Evolutionary conservation across 768 basidiomycete genomes (phyloP), one percentile per base, ranked within the genome.

Genomic region (Kondoa malvinella): DNA sequence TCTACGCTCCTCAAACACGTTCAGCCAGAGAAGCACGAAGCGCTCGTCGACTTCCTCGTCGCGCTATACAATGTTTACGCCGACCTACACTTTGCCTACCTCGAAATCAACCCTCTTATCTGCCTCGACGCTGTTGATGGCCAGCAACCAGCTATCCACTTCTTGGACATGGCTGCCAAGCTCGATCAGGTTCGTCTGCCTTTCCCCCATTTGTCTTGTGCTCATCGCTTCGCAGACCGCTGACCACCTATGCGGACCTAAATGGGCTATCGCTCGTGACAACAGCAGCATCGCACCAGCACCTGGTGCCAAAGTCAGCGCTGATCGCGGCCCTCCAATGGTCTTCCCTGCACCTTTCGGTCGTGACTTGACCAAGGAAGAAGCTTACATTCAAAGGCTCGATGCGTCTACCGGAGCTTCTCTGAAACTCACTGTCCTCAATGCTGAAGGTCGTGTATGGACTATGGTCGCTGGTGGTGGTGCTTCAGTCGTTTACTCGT

Each of bases 381-480:
- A 97, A 78, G 94, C 94, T 2, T 99, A 95, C 81, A 96, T 99
- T 78, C 91, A 95, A 80, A 95, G 95, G 78, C 84, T 99, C 72
- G 95, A 97, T 71, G 90, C 83, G 26, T 92, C 89, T 26, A 99
- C 95, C 57, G 94, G 95, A 80, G 92, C 95, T 74, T 95, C 92
- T 8, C 86, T 99, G 77, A 99, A 99, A 78, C 83, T 99, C 58
- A 99, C 95, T 56, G 94, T 99, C 65, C 81, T 99, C 74, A 96
- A 97, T 78, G 79, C 88, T 66, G 87, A 89, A 76, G 95, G 94
- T 69, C 87, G 92, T 70, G 85, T 99, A 72, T 99, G 95, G 95
- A 97, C 95, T 73, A 97, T 97, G 94, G 95, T 99, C 67, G 94
- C 95, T 66, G 95, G 94, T 80, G 95, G 95, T 76, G 90, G 90